Evolutionary conservation across 1,284 basidiomycete genomes (phyloP).

Genomic region (Cutaneotrichosporon daszewskae): DNA sequence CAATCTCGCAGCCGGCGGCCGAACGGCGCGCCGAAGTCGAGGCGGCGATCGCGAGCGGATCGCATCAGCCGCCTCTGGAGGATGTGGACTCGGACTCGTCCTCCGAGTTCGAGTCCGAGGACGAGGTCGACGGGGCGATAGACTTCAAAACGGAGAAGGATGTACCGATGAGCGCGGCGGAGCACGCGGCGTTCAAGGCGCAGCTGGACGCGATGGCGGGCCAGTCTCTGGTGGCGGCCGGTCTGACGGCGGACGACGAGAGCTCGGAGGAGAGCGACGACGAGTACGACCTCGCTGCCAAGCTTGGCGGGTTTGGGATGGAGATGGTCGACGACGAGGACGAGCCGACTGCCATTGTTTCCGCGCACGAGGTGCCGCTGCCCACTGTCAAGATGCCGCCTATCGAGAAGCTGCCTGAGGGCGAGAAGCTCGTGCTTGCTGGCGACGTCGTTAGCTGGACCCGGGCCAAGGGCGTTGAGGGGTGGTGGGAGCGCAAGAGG

Average conservation of each 20-base stretch:
- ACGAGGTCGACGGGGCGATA: constrained; percentile 19
- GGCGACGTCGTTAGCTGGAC: constrained; percentile 49
- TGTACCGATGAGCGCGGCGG: constrained; percentile 21
- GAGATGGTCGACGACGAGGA: constrained; percentile 22
- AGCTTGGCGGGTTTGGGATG: constrained; percentile 18
- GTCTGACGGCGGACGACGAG: constrained; percentile 9
- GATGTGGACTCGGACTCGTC: constrained; percentile 22
- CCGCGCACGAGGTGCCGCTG: constrained; percentile 45
- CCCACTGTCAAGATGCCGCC: constrained; percentile 41
- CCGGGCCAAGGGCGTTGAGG: constrained; percentile 36
- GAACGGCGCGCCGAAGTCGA: constrained; percentile 35
- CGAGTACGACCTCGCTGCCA: constrained; percentile 4
- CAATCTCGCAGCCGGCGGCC: constrained; percentile 27
- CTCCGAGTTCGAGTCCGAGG: constrained; percentile 26
- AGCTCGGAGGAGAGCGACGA: constrained; percentile 11
- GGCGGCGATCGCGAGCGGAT: constrained; percentile 21
- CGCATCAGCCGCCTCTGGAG: background rate
- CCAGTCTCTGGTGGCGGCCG: constrained; percentile 6
- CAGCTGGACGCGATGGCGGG: constrained; percentile 22
- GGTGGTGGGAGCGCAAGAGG: constrained; percentile 27
- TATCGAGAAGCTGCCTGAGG: constrained; percentile 35
- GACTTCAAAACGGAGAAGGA: constrained; percentile 3
- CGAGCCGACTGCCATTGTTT: constrained; percentile 27
- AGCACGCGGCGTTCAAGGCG: constrained; percentile 22
- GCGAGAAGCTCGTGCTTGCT: constrained; percentile 36